Percentiles rank a stretch among this genome's conserved stretches.
phyloP scores from a whole-genome alignment of 1,284 basidiomycete species.

The Vanrija humicola region DNA sequence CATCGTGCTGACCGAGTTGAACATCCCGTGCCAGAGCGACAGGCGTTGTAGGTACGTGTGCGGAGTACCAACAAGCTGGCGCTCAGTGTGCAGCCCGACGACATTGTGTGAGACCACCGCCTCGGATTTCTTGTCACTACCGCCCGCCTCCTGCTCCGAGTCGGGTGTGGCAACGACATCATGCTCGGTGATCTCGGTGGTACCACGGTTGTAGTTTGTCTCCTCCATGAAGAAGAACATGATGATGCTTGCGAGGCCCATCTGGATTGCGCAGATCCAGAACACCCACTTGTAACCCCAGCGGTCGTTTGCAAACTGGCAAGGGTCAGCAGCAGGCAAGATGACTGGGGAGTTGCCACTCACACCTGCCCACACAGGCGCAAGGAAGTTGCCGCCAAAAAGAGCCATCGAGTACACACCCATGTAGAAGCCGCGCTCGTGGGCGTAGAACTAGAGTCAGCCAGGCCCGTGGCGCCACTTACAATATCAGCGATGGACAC shows the following conservation, averaged over 20 bases:
- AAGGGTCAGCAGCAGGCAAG: too few species aligned
- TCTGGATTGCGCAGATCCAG: constrained; percentile 15
- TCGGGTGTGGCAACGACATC: not conserved
- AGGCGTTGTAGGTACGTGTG: constrained; percentile 6
- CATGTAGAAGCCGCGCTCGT: constrained; percentile 24
- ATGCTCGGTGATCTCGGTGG: constrained; percentile 12
- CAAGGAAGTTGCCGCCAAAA: constrained; percentile 12
- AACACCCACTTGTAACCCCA: constrained; percentile 23
- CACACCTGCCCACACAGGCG: constrained; percentile 17
- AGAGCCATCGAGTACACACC: constrained; percentile 19
- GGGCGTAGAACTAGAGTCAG: constrained; percentile 14
- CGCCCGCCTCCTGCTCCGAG: not conserved
- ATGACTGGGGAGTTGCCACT: not conserved
- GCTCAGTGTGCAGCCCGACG: not conserved
- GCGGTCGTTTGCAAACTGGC: constrained; percentile 16
- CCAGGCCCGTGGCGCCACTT: too few species aligned
- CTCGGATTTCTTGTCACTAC: not conserved
- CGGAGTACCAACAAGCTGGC: constrained; percentile 2
- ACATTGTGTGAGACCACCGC: not conserved
- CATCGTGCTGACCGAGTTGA: constrained; percentile 4
- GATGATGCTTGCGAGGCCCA: constrained; percentile 8
- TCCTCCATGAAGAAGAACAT: constrained; percentile 23
- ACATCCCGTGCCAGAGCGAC: constrained; percentile 8
- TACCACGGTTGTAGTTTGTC: constrained; percentile 25
- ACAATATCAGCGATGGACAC: not conserved